These are phyloP conservation scores for Dioszegia aurantiaca DNA, from an alignment of 768 basidiomycete genomes.

Conservation along the genomic window DNA sequence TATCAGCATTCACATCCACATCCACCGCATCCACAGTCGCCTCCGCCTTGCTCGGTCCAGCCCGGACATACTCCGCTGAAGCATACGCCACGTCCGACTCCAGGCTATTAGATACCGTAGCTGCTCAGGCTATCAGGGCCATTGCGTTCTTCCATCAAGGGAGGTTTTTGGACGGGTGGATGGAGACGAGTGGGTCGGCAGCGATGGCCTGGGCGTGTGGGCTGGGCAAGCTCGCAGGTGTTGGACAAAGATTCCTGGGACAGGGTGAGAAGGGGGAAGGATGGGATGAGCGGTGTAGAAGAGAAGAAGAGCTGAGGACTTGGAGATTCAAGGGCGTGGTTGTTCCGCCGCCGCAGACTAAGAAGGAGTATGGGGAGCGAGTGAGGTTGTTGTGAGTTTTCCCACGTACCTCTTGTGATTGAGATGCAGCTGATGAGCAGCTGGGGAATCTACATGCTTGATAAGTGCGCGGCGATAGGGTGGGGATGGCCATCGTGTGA, in stretches of 20 bases:
- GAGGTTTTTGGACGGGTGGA: constrained; percentile 32
- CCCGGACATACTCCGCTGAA: constrained; percentile 5
- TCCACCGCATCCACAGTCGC: neutral
- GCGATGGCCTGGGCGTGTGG: constrained; percentile 25
- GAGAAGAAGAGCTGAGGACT: constrained; percentile 2
- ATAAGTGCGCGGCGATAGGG: constrained; percentile 19
- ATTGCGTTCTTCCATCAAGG: constrained; percentile 14
- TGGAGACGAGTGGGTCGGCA: constrained; percentile 14
- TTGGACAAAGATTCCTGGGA: constrained; percentile 18
- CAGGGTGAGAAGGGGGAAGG: neutral
- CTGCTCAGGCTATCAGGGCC: constrained; percentile 20
- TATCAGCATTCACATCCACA: constrained; percentile 7
- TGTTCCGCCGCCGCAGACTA: constrained; percentile 15
- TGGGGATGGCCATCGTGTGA: constrained; percentile 5
- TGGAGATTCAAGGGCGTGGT: constrained; percentile 21
- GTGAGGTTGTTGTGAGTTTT: constrained; percentile 38
- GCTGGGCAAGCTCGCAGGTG: constrained; percentile 27
- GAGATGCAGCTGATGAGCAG: constrained; percentile 14
- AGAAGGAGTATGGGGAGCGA: constrained; percentile 26
- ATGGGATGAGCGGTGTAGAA: constrained; percentile 3
- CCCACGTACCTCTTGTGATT: no score
- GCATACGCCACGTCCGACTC: constrained; percentile 24
- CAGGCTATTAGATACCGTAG: constrained; percentile 32
- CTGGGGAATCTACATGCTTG: constrained; percentile 33
- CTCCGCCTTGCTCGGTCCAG: constrained; percentile 8